phyloP scores from a whole-genome alignment of 345 rosid genomes.

The Gossypium raimondii region DNA sequence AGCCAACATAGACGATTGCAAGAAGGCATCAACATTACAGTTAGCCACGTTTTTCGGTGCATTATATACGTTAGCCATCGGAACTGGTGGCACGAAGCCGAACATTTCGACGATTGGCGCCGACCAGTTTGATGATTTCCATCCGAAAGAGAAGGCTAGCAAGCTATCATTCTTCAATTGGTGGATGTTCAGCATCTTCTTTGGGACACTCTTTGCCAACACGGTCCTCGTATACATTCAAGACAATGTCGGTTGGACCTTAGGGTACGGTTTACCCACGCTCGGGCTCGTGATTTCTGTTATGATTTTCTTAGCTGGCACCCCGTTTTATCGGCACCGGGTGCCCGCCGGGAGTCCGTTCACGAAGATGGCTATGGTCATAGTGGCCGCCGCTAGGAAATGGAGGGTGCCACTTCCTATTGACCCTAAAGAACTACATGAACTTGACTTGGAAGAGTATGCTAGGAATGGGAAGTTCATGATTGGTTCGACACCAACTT shows the following conservation, averaged over 20 bases:
- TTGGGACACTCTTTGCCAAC: conserved; percentile 82
- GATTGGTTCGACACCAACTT: conserved; percentile 51
- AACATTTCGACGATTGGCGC: conserved; percentile 94
- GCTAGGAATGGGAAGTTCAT: conserved; percentile 43
- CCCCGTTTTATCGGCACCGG: conserved; percentile 69
- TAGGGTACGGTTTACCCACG: conserved; percentile 80
- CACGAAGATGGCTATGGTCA: conserved; percentile 64
- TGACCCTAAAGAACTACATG: conserved; percentile 47
- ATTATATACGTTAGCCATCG: conserved; percentile 66
- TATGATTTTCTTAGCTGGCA: conserved; percentile 56
- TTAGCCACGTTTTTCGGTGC: conserved; percentile 64
- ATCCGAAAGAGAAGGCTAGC: conserved; percentile 64
- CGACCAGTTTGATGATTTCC: conserved; percentile 83
- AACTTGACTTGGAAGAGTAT: conserved; percentile 53
- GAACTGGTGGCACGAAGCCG: conserved; percentile 90
- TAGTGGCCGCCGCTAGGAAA: conserved; percentile 63
- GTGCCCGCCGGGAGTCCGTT: conserved; percentile 72
- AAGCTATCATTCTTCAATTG: conserved; percentile 95
- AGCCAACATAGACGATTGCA: conserved; percentile 34
- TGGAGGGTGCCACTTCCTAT: conserved; percentile 39
- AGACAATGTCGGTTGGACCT: conserved; percentile 82
- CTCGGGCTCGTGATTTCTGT: conserved; percentile 62
- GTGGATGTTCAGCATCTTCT: conserved; percentile 95
- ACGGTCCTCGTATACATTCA: conserved; percentile 76
- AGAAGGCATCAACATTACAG: conserved; percentile 53